Conservation (phyloP, 192 early-diverging fungal species). For the Phycomyces nitens region DNA sequence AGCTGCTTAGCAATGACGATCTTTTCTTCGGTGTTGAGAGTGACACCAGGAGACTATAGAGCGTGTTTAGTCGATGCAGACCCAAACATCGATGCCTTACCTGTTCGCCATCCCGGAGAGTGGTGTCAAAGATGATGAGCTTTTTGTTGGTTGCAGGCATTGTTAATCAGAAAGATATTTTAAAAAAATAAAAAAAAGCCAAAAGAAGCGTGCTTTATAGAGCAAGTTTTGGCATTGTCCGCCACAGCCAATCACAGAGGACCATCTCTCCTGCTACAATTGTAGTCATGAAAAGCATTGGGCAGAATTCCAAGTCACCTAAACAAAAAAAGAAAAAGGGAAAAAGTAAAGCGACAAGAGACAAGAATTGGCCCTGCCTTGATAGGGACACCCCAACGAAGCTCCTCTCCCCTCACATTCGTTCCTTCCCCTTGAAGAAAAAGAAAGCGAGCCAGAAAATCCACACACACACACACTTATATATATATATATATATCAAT, state of each 20-base stretch:
- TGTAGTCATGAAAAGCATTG: slow-evolving; percentile 1
- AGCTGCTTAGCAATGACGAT: slow-evolving; percentile 91
- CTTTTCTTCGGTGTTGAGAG: slow-evolving; percentile 89
- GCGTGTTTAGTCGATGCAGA: not conserved
- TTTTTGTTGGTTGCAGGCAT: slow-evolving; percentile 44
- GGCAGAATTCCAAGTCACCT: not conserved
- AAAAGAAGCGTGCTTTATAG: not conserved
- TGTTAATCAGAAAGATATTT: slow-evolving; percentile 1
- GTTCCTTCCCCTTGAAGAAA: no score
- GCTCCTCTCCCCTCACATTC: no score
- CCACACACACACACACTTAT: no score
- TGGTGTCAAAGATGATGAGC: slow-evolving; percentile 94
- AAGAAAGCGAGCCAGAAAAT: no score
- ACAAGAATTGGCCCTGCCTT: no score
- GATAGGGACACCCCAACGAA: no score
- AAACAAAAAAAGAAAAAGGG: no score
- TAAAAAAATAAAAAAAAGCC: not conserved
- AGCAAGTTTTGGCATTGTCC: not conserved
- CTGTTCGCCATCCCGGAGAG: slow-evolving; percentile 96
- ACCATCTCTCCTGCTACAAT: not conserved
- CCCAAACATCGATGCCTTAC: slow-evolving; percentile 41
- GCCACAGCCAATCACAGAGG: not conserved
- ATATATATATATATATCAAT: no score
- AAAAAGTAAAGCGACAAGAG: no score
- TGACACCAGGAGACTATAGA: slow-evolving; percentile 97